Conservation (phyloP, 2,329 filamentous ascomycete genomes). For the Phyllosticta citriasiana region DNA sequence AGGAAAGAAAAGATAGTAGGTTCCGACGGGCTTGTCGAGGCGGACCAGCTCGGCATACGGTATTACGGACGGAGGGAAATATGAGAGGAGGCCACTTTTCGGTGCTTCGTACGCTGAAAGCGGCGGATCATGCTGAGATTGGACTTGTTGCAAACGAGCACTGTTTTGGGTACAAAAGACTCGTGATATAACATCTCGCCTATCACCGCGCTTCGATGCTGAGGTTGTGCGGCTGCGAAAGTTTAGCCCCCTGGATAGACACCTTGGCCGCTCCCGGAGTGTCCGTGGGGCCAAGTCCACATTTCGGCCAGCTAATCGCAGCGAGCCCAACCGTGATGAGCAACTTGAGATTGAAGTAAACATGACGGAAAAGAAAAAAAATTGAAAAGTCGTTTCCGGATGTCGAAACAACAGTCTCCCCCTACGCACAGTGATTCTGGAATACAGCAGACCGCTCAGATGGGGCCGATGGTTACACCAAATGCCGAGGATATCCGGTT, state of each 20-base stretch:
- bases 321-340: not conserved
- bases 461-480: not conserved
- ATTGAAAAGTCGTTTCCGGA: not conserved
- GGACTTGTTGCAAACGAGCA: not conserved
- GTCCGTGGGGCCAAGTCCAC: not conserved
- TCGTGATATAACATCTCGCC: not conserved
- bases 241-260: not conserved
- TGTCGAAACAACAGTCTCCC: not conserved
- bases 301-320: not conserved
- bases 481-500: not conserved
- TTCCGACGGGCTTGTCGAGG: slow-evolving; percentile 70
- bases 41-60: slow-evolving; percentile 77
- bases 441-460: not conserved
- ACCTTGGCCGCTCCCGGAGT: not conserved
- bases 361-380: not conserved
- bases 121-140: not conserved
- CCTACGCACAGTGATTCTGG: not conserved
- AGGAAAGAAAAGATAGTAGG: slow-evolving; percentile 77
- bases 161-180: not conserved
- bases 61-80: slow-evolving; percentile 58
- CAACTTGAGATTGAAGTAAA: not conserved
- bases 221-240: not conserved
- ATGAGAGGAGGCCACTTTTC: slow-evolving; percentile 58
- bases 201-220: not conserved
- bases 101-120: slow-evolving; percentile 52